A percentile compares a stretch with the other conserved stretches of the same genome.
Evolutionary conservation across 108 stramenopile genomes (phyloP).

Genomic region (Conticribra guillardii): DNA sequence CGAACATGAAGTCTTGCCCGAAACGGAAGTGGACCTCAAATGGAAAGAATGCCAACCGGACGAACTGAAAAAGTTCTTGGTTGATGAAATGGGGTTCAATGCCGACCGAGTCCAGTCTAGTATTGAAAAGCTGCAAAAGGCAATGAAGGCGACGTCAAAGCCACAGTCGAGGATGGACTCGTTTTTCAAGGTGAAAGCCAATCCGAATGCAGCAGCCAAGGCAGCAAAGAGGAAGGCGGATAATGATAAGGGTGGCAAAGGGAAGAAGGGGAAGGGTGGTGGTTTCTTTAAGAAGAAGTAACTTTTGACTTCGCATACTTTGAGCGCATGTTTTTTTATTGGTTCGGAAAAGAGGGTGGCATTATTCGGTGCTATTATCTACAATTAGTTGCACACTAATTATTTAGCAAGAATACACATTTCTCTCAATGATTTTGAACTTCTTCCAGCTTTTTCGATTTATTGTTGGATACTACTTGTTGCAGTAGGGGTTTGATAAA

Average conservation of each 20-base stretch:
- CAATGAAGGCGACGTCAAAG: conserved; percentile 74
- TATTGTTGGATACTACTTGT: no score
- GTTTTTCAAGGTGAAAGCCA: conserved; percentile 82
- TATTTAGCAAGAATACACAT: no score
- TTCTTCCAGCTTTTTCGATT: no score
- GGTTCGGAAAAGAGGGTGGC: no score
- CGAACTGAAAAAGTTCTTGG: conserved; percentile 82
- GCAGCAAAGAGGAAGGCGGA: conserved; percentile 12
- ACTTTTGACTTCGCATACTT: no score
- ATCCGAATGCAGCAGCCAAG: conserved; percentile 47
- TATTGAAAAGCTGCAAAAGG: conserved; percentile 92
- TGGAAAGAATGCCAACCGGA: conserved; percentile 85
- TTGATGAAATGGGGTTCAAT: conserved; percentile 93
- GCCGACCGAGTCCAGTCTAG: conserved; percentile 86
- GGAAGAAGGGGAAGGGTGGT: conserved; percentile 54
- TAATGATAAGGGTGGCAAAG: conserved; percentile 24
- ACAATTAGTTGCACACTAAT: no score
- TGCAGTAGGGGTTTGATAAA: no score
- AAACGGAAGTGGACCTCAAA: conserved; percentile 67
- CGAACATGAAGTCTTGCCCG: conserved; percentile 77
- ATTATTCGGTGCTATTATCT: no score
- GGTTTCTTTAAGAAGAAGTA: conserved; percentile 36
- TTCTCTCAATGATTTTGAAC: no score
- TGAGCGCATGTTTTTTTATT: background rate
- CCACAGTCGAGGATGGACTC: conserved; percentile 90